A percentile compares a stretch with the other conserved stretches of the same genome.
Conservation (phyloP, 1,284 basidiomycete species). For the Cutaneotrichosporon cyanovorans region DNA sequence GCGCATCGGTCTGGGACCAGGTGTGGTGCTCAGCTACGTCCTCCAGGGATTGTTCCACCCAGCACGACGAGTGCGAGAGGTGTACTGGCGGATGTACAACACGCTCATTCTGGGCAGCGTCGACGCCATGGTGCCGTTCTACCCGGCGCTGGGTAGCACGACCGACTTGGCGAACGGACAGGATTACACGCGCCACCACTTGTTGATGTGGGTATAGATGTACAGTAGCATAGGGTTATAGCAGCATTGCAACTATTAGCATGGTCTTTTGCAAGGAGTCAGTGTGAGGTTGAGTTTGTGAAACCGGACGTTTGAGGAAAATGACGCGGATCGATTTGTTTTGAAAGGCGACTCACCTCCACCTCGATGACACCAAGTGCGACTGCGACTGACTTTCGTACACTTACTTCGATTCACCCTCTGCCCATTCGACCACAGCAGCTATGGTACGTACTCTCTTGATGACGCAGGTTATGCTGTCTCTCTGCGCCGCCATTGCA, state of each 20-base stretch:
- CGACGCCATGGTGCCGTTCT: constrained; percentile 89
- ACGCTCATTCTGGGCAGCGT: constrained; percentile 76
- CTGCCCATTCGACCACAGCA: no score
- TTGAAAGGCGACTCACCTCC: no score
- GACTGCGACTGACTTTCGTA: no score
- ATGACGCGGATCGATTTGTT: no score
- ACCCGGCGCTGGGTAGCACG: constrained; percentile 78
- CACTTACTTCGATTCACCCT: no score
- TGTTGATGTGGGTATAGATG: constrained; percentile 52
- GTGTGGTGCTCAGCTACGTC: constrained; percentile 68
- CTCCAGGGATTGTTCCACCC: constrained; percentile 94
- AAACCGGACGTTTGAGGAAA: no score
- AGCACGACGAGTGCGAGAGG: constrained; percentile 91
- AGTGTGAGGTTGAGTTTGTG: no score
- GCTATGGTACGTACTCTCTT: no score
- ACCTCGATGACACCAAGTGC: no score
- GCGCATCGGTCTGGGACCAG: constrained; percentile 90
- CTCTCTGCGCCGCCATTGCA: no score
- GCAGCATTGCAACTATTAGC: neutral
- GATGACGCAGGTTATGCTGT: no score
- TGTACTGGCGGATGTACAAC: constrained; percentile 86
- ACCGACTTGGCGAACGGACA: constrained; percentile 70
- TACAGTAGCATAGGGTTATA: neutral
- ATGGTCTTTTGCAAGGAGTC: no score
- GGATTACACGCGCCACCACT: constrained; percentile 72